Base-by-base conservation (phyloP, 306 rosid genomes). In the Vigna trinervia region DNA sequence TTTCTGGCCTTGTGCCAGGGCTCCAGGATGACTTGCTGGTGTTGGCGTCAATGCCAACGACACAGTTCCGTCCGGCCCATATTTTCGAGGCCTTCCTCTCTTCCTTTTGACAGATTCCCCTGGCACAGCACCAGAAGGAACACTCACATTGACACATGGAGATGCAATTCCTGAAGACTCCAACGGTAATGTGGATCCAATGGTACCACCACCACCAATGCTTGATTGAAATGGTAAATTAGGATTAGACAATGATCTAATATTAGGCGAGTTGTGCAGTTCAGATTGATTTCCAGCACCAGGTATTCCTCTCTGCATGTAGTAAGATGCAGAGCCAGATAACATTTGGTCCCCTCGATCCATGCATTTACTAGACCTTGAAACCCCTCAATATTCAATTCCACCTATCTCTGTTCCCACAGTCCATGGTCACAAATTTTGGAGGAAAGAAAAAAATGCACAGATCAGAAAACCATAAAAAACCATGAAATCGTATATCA, bases 31-130 rank as follows among this genome's bases (percentile, higher is more conserved):
- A 22, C 75, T 56, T 54, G 96, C 75, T 0, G 96, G 77, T 34
- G 90, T 39, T 7, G 96, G 96, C 51, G 97, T 88, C 82, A 96
- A 77, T 53, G 92, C 91, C 91, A 92, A 75, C 28, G 99, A 96
- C 52, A 96, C 97, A 28, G 86, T 73, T 78, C 98, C 96, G 61
- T 92, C 98, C 11, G 91, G 88, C 11, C 98, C 99, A 38, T 96
- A 96, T 65, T 96, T 96, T 70, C 99, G 78, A 41, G 99, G 99
- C 74, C 99, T 90, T 66, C 99, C 99, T 74, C 99, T 85, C 87
- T 96, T 96, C 84, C 99, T 84, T 74, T 96, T 96, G 76, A 73
- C 73, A 20, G 90, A 78, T 59, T 92, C 98, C 2, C 85, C 87
- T 6, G 88, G 45, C 26, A 89, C 82, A 53, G 75, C 84, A 57